Base-by-base conservation (phyloP, 768 basidiomycete genomes). In the Naganishia randhawae region DNA sequence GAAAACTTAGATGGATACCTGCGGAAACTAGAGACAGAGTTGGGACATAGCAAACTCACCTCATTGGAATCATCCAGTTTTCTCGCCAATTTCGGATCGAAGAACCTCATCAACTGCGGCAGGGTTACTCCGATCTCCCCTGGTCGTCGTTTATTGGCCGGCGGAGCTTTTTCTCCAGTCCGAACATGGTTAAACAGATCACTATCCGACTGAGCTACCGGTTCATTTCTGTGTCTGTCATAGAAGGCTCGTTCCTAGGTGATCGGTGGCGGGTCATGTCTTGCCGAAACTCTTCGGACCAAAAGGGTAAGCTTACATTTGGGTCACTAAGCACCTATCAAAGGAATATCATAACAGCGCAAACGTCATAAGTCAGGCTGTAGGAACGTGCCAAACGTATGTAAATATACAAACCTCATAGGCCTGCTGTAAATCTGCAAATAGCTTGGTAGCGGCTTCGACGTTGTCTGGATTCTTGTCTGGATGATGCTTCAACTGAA, bases 191-290 rank as follows among this genome's bases (percentile, higher is more conserved):
- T 88, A 73, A 92, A 90, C 17, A 95, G 87, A 2, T 89, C 87
- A 50, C 89, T 90, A 77, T 94, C 94, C 48, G 91, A 86, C 73
- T 90, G 89, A 2, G 89, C 89, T 19, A 83, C 82, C 8, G 92
- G 83, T 29, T 89, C 89, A 32, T 89, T 87, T 67, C 88, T 87
- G 78, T 98, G 95, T 5, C 87, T 87, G 80, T 99, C 96, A 80
- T 99, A 99, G 91, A 93, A 99, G 50, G 96, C 93, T 73, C 96
- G 84, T 84, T 98, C 95, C 90, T 95, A 65, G 19, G 29, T 19
- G n/a, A 27, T 3, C 41, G 37, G 22, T 63, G 41, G 27, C 53
- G 25, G 22, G 17, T 61, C n/a, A 19, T 14, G 32, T 50, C 19
- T 17, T 3, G 45, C 45, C 3, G 25, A 11, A 29, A 52, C 51